Base-by-base conservation (phyloP, 2,329 filamentous ascomycete genomes). In the Fusarium vanettenii region DNA sequence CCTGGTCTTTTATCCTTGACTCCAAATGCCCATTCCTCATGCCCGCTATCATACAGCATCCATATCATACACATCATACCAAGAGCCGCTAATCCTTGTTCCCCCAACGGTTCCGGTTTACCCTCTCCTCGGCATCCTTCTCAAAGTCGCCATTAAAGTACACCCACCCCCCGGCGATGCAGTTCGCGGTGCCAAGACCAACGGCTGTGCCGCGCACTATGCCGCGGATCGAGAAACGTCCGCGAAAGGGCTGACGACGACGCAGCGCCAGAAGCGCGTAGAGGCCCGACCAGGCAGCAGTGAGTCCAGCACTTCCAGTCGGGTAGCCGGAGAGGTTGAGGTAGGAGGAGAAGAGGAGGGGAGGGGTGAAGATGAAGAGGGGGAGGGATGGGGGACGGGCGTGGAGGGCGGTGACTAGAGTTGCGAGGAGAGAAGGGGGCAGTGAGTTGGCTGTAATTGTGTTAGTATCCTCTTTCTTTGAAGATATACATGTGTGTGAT, bases 261-360 rank as follows among this genome's bases (percentile, higher is more conserved):
- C 89, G 86, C 70, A 89, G 80, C 2, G 89, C 88, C 60, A 91
- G 82, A 41, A 91, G 81, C 5, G 87, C 86, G 79, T 91, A 91
- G 18, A 90, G 83, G 33, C 89, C 89, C 52, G 87, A 89, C 82
- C 88, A 88, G 18, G 89, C 88, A 62, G 87, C 87, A 0, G 87
- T 85, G 66, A 91, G 82, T 60, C 88, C 89, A 3, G 89, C 89
- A 66, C 85, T 86, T 78, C 89, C 89, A 61, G 87, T 89, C 70
- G 86, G 86, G 82, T 88, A 90, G 68, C 89, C 89, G 22, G 89
- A 88, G 8, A 91, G 85, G 80, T 90, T 90, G 77, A 90, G 86
- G 82, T 91, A 91, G 79, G 86, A 87, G 64, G 86, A 84, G 81
- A 91, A 89, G 66, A 90, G 81, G 35, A 91, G 86, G 29, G 88